Evolutionary conservation across 257 asterid genomes (phyloP).

Genomic region (Knoxia roxburghii): DNA sequence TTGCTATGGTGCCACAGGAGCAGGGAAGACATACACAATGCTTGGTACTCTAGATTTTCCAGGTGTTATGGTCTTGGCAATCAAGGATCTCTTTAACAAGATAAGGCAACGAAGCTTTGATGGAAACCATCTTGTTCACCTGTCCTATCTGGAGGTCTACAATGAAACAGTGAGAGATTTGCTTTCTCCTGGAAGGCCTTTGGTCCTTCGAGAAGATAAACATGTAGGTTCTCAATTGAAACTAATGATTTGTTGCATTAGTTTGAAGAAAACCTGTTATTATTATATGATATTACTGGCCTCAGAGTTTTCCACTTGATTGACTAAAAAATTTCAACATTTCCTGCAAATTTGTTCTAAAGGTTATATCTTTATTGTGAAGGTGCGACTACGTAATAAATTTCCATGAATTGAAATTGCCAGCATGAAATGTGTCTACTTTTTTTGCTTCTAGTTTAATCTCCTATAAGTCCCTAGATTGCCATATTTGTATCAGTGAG

Average conservation of each 20-base stretch:
- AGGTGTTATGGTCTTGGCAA: conserved; percentile 66
- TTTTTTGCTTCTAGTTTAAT: neutral
- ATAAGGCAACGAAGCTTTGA: conserved; percentile 46
- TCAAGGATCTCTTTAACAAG: conserved; percentile 56
- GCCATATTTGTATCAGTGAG: neutral
- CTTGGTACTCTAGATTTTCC: conserved; percentile 58
- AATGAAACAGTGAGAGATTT: conserved; percentile 62
- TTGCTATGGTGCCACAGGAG: conserved; percentile 72
- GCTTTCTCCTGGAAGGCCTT: conserved; percentile 59
- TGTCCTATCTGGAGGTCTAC: conserved; percentile 65
- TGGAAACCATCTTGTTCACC: conserved; percentile 50
- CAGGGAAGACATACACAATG: conserved; percentile 66
- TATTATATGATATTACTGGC: too few relatives aligned
- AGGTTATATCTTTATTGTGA: neutral
- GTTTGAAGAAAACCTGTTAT: neutral
- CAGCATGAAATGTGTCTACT: too few relatives aligned
- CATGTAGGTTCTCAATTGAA: conserved; percentile 27
- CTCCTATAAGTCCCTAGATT: neutral
- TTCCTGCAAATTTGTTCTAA: neutral
- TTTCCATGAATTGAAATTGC: neutral
- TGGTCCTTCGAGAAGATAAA: conserved; percentile 64
- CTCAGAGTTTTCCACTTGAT: too few relatives aligned
- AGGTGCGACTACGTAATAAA: neutral
- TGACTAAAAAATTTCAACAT: neutral
- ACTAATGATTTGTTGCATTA: neutral